phyloP scores from a whole-genome alignment of 345 rosid species.

The Rhodamnia argentea region DNA sequence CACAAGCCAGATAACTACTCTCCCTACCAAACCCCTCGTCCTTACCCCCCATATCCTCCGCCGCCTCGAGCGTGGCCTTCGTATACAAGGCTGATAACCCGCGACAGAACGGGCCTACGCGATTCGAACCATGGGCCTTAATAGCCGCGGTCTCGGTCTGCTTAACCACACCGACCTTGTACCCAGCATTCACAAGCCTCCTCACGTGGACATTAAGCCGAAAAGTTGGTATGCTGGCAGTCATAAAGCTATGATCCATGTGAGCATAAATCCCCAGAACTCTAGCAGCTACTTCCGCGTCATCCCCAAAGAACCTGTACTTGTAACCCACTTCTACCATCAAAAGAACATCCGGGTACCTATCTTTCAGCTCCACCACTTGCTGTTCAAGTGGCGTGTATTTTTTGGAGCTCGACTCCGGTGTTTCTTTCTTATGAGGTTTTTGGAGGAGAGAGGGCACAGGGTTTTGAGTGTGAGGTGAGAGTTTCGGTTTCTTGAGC shows the following conservation, averaged over 20 bases:
- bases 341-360: conserved; percentile 63
- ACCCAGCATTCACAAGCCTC: conserved; percentile 74
- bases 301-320: conserved; percentile 87
- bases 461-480: conserved; percentile 42
- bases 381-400: conserved; percentile 86
- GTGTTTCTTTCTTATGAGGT: not conserved
- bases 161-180: conserved; percentile 89
- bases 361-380: conserved; percentile 57
- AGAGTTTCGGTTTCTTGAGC: conserved; percentile 39
- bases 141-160: conserved; percentile 96
- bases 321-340: conserved; percentile 95
- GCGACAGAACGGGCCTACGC: conserved; percentile 61
- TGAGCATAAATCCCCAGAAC: conserved; percentile 83
- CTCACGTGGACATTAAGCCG: conserved; percentile 74
- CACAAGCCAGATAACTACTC: conserved; percentile 69
- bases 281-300: conserved; percentile 69
- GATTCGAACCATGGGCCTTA: conserved; percentile 64
- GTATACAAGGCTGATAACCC: conserved; percentile 81
- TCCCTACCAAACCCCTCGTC: conserved; percentile 62
- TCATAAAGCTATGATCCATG: conserved; percentile 63
- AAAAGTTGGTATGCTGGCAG: conserved; percentile 91
- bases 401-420: conserved; percentile 12
- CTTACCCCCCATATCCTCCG: conserved; percentile 61
- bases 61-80: conserved; percentile 87
- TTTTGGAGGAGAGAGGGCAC: conserved; percentile 10